These are phyloP conservation scores for Zychaea mexicana DNA, from an alignment of 371 early-diverging fungal genomes.

Conservation along the genomic window DNA sequence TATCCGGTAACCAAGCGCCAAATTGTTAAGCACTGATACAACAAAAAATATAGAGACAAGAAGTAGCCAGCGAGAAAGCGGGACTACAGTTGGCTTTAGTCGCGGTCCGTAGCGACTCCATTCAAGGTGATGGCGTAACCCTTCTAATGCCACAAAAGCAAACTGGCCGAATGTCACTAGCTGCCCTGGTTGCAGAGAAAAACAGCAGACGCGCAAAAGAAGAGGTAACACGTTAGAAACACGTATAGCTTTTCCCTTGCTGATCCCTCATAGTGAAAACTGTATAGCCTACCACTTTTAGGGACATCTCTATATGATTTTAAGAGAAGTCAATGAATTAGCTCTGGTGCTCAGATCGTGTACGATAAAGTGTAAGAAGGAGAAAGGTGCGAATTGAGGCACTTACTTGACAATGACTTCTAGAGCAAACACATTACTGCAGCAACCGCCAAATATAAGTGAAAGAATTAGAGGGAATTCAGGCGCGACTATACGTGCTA, in stretches of 20 bases:
- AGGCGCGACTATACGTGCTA: conserved; percentile 27
- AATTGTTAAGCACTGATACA: conserved; percentile 82
- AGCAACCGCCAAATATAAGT: conserved; percentile 89
- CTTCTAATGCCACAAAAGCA: conserved; percentile 73
- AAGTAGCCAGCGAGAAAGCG: conserved; percentile 70
- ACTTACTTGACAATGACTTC: conserved; percentile 75
- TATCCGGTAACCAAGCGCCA: conserved; percentile 79
- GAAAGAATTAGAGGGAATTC: conserved; percentile 54
- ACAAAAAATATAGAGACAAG: conserved; percentile 80
- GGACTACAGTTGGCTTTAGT: conserved; percentile 68
- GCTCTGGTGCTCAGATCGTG: conserved; percentile 2
- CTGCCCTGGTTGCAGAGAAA: conserved; percentile 60
- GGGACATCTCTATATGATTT: conserved; percentile 60
- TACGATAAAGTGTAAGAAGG: background rate
- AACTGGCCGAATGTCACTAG: conserved; percentile 90
- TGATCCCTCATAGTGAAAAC: too few relatives aligned
- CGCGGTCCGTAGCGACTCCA: conserved; percentile 54
- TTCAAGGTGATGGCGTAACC: conserved; percentile 64
- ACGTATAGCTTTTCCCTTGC: too few relatives aligned
- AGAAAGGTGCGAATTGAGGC: too few relatives aligned
- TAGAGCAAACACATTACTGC: conserved; percentile 86
- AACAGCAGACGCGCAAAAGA: too few relatives aligned
- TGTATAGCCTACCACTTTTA: conserved; percentile 61
- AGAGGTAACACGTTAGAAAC: background rate
- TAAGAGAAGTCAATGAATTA: too few relatives aligned